Base-by-base conservation (phyloP, 495 filamentous ascomycete genomes). In the Thermochaetoides thermophila region DNA sequence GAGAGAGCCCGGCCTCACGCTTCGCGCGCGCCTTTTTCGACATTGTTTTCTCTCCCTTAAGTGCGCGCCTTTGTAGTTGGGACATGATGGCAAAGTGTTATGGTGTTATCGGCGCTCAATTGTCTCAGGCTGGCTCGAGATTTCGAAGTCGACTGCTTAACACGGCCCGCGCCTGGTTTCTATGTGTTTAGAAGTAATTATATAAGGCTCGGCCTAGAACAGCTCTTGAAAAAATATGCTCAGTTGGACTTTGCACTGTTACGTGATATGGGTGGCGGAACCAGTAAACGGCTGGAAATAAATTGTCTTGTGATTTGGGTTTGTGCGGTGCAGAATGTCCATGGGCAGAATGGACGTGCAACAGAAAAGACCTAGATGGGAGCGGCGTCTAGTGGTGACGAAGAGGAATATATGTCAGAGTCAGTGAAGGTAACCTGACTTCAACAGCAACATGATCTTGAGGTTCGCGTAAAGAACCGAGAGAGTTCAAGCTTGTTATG, bases 1-100 rank as follows among this genome's bases (percentile, higher is more conserved):
- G 84, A 3, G 65, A 71, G 18, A 71, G 63, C 11, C 68, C 65
- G 1, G 82, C 81, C 8, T 73, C 72, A 29, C 74, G 68, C 30
- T 72, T 68, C 10, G 80, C 81, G 31, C 74, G 76, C 5, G 85
- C 85, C 59, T 93, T 94, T 49, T 78, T 75, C 22, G 89, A 95
- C 31, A 89, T 67, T 22, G 87, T 97, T 64, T 97, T 97, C 52
- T 76, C 74, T 60, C 77, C 81, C 63, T 86, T 81, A 17, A 63
- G 49, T 21, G 81, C 84, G 53, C 81, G 81, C 50, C 86, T 76
- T 46, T 82, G 72, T 34, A 95, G 70, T 46, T 83, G 76, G 51
- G 67, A 76, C 81, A 84, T 85, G 24, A 43, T 66, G 23, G 32
- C 9, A 17, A 7, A 23, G n/a, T 18, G 13, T 31, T 15, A n/a